Base-by-base conservation (phyloP, 805 yeast genomes). In the Saccharomycopsis amapae region DNA sequence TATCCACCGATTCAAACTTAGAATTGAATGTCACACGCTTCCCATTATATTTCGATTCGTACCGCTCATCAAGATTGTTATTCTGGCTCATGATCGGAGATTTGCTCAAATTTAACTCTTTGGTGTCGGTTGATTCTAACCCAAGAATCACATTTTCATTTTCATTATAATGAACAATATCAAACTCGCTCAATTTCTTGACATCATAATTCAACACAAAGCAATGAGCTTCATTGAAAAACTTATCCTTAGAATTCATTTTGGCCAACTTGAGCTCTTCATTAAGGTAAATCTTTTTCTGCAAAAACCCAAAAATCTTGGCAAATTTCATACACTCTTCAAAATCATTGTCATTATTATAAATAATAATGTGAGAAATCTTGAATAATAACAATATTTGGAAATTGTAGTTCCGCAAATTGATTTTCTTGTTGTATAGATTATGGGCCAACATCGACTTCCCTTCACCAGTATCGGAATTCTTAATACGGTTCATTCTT, bases 151-250 rank as follows among this genome's bases (percentile, higher is more conserved):
- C 49, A 31, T 44, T 45, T 31, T 51, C 52, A 26, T 51, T 45
- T 24, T 48, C 52, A 30, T 45, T 44, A 31, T 51, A 51, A 35
- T 51, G 54, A 25, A 28, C 41, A 22, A 45, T 30, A 18, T 50
- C 54, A 10, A 50, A 51, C 12, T 52, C 53, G 7, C 42, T 42
- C 25, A 50, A 32, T 23, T 44, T 41, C 32, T 49, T 39, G 15
- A 53, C 42, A 17, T 48, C 51, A 20, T 53, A 47, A 28, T 51
- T 49, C 12, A 51, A 30, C 15, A 51, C 40, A 45, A 48, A 51
- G 18, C 51, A 51, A 5, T 42, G 35, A 20, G 44, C 33, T 26
- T 51, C 54, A 6, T 40, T 28, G 37, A 48, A 51, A 37, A 15
- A 10, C 31, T 40, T 26, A 15, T 24, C 19, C 6, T 20, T 32